These are phyloP conservation scores for Desmodesmus armatus DNA, from an alignment of 139 green algal genomes.

Conservation along the genomic window DNA sequence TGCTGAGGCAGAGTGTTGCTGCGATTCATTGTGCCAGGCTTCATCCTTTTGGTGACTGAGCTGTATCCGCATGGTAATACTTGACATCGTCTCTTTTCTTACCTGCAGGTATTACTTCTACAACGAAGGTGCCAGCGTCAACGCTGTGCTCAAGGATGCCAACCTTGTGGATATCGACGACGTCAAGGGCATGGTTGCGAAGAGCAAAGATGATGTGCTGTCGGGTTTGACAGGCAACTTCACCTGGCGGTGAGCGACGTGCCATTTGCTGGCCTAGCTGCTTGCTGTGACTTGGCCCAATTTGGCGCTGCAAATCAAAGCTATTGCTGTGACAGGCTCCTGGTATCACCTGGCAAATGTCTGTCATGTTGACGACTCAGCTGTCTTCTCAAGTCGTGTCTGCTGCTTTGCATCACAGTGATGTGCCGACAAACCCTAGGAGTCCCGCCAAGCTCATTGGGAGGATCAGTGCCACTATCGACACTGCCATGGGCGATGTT, in stretches of 20 bases:
- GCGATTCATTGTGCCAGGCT: background rate
- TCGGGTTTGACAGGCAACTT: background rate
- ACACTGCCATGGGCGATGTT: too few relatives aligned
- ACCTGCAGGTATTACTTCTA: conserved; percentile 42
- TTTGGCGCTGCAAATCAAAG: background rate
- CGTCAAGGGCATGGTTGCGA: background rate
- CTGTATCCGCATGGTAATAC: too few relatives aligned
- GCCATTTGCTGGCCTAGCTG: background rate
- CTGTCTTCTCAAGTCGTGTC: too few relatives aligned
- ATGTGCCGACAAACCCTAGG: too few relatives aligned
- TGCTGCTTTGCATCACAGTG: too few relatives aligned
- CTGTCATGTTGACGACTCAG: too few relatives aligned
- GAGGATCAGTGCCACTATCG: too few relatives aligned
- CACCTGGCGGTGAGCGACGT: conserved; percentile 18
- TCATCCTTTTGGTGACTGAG: too few relatives aligned
- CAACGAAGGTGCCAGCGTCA: conserved; percentile 1
- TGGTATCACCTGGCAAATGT: background rate
- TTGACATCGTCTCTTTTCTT: too few relatives aligned
- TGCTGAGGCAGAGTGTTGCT: background rate
- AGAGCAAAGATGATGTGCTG: background rate
- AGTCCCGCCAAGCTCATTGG: too few relatives aligned
- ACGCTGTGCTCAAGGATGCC: conserved; percentile 33
- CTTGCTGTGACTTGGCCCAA: background rate
- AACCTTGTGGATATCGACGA: conserved; percentile 34
- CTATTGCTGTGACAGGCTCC: background rate